Percentiles rank a stretch among this genome's conserved stretches.
Evolutionary conservation across 2,329 filamentous ascomycete species (phyloP).

Genomic region (Trichophyton equinum): DNA sequence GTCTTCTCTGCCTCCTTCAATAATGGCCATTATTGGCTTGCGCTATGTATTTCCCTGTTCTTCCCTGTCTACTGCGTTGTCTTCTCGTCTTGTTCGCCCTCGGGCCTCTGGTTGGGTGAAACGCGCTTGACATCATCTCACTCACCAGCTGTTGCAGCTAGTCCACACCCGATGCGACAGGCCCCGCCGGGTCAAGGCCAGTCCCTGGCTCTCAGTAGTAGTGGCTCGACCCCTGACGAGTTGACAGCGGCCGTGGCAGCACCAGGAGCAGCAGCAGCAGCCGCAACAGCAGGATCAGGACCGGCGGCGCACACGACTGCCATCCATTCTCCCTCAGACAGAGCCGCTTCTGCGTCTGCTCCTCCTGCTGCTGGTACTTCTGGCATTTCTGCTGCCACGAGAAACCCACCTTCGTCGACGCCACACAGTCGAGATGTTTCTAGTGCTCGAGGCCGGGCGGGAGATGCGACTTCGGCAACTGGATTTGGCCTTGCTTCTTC

Average conservation of each 20-base stretch:
- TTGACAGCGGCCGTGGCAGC: slow-evolving; percentile 17
- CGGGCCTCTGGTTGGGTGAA: slow-evolving; percentile 12
- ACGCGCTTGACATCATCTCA: background rate
- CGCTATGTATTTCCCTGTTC: background rate
- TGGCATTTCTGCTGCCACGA: slow-evolving; percentile 12
- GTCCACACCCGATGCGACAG: slow-evolving; percentile 28
- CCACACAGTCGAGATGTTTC: slow-evolving; percentile 35
- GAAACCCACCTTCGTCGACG: slow-evolving; percentile 27
- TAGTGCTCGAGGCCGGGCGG: slow-evolving; percentile 30
- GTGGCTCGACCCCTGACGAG: slow-evolving; percentile 25
- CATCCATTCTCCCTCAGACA: slow-evolving; percentile 27
- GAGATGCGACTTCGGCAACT: slow-evolving; percentile 26
- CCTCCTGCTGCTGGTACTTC: no score
- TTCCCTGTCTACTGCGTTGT: background rate
- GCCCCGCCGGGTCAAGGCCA: slow-evolving; percentile 24
- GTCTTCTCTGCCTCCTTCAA: slow-evolving; percentile 7
- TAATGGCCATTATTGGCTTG: slow-evolving; percentile 1
- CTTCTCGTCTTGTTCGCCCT: slow-evolving; percentile 8
- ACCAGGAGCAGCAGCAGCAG: slow-evolving; percentile 19
- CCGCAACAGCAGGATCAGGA: slow-evolving; percentile 20
- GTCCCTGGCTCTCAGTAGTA: slow-evolving; percentile 24
- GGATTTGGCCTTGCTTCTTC: slow-evolving; percentile 23
- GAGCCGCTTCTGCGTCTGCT: slow-evolving; percentile 16
- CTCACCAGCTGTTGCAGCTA: slow-evolving; percentile 16
- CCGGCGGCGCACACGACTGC: slow-evolving; percentile 19